Evolutionary conservation across 2,329 filamentous ascomycete genomes (phyloP).

Genomic region (Colletotrichum horii): DNA sequence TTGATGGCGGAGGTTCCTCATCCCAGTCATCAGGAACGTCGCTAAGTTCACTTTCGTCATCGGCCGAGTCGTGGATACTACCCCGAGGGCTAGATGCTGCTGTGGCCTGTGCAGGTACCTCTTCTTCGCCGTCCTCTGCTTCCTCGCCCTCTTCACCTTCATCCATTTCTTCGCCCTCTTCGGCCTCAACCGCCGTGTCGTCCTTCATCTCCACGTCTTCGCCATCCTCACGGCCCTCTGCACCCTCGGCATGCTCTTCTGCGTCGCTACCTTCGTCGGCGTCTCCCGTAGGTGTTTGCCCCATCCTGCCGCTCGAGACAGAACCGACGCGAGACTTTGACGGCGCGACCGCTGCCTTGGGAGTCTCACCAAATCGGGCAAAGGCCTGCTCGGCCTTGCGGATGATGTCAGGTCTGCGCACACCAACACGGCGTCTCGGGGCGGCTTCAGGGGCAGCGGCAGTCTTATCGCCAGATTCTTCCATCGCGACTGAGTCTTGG

Average conservation of each 20-base stretch:
- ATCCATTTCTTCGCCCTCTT: conserved; percentile 22
- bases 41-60: conserved; percentile 73
- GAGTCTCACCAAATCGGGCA: conserved; percentile 52
- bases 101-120: conserved; percentile 27
- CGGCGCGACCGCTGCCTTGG: conserved; percentile 39
- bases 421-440: conserved; percentile 47
- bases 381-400: conserved; percentile 67
- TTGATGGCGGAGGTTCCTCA: conserved; percentile 57
- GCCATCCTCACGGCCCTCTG: conserved; percentile 35
- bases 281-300: conserved; percentile 40
- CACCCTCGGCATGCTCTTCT: conserved; percentile 44
- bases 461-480: conserved; percentile 41
- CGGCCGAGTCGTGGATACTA: conserved; percentile 68
- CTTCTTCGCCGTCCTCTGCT: conserved; percentile 30
- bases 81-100: conserved; percentile 57
- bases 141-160: conserved; percentile 25
- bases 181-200: conserved; percentile 13
- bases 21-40: conserved; percentile 66
- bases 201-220: conserved; percentile 26
- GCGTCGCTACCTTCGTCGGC: conserved; percentile 37
- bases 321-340: conserved; percentile 57
- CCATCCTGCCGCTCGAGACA: conserved; percentile 55
- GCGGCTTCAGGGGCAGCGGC: conserved; percentile 40
- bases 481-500: conserved; percentile 42
- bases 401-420: conserved; percentile 62